Evolutionary conservation across 1,139 yeast genomes (phyloP), one percentile per base, ranked within the genome.

Genomic region (Diutina scorzettiae): DNA sequence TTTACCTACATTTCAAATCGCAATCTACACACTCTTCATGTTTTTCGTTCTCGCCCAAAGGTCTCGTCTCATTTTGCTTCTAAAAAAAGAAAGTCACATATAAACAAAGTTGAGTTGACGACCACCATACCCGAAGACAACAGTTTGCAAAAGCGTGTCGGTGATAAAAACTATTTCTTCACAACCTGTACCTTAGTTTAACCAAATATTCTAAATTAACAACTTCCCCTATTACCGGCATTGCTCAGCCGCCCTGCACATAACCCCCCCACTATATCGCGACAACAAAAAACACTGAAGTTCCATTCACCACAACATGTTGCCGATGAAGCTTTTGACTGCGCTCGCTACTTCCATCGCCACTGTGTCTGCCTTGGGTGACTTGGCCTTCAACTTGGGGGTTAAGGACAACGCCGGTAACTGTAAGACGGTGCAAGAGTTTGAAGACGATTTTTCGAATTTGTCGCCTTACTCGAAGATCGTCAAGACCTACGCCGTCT

Each of bases 401-500:
- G 93, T 81, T 52, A 65, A 81, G 61, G 77, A 77, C 56, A 63
- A 71, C 54, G 63, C 67, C 42, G 89, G 89, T 49, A 63, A 73
- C 56, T 85, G 95, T 71, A 87, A 86, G 64, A 54, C 73, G 43
- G 67, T 82, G 42, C 58, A 64, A 12, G 94, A 85, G 55, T 87
- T 77, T 64, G 70, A 67, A 47, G 53, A 63, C 25, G 95, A 85
- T 59, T 70, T 87, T 50, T 62, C 65, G 16, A 61, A 67, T 41
- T 63, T 87, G 55, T 63, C 72, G 43, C 51, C 66, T 28, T 74
- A 81, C 62, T 63, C 89, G 41, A 63, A 65, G 48, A 72, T 73
- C 46, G 74, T 86, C 53, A 83, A 86, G 64, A 81, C 89, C 39
- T 87, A 84, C 57, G 87, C 96, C 39, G 83, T 81, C 43, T 78